Conservation (phyloP, 2,329 filamentous ascomycete genomes). For the Penicillium sp. region DNA sequence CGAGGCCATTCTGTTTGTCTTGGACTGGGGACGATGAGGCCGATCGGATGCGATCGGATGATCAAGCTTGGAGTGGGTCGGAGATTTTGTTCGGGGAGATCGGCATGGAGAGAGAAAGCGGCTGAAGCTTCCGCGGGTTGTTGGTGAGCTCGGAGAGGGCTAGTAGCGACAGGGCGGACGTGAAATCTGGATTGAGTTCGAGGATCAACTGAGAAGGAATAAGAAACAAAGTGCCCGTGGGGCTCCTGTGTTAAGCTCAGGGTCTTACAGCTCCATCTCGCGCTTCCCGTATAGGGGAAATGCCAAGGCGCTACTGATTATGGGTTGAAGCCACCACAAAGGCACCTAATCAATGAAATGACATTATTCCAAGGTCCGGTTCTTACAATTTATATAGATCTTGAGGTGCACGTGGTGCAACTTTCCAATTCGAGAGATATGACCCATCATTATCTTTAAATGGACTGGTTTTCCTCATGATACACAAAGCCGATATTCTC, state of each 20-base stretch:
- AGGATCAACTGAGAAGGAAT: too few species aligned
- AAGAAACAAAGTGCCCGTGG: not conserved
- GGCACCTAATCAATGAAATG: not conserved
- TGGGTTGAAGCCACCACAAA: not conserved
- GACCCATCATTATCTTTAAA: not conserved
- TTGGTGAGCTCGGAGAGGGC: not conserved
- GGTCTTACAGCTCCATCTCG: not conserved
- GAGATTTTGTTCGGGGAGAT: not conserved
- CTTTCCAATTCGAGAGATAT: not conserved
- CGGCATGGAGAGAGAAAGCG: not conserved
- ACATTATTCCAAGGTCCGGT: not conserved
- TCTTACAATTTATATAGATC: not conserved
- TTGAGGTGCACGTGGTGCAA: not conserved
- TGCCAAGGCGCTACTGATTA: constrained; percentile 1
- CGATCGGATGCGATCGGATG: not conserved
- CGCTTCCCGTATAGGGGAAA: not conserved
- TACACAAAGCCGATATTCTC: not conserved
- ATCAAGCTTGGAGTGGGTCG: not conserved
- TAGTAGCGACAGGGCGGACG: too few species aligned
- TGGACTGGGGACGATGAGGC: too few species aligned
- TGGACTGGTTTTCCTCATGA: not conserved
- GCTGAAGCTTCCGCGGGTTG: not conserved
- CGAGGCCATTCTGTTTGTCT: not conserved
- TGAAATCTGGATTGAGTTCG: too few species aligned
- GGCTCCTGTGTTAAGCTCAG: not conserved